phyloP scores from a whole-genome alignment of 352 stramenopile genomes.

The Aphanomyces astaci region DNA sequence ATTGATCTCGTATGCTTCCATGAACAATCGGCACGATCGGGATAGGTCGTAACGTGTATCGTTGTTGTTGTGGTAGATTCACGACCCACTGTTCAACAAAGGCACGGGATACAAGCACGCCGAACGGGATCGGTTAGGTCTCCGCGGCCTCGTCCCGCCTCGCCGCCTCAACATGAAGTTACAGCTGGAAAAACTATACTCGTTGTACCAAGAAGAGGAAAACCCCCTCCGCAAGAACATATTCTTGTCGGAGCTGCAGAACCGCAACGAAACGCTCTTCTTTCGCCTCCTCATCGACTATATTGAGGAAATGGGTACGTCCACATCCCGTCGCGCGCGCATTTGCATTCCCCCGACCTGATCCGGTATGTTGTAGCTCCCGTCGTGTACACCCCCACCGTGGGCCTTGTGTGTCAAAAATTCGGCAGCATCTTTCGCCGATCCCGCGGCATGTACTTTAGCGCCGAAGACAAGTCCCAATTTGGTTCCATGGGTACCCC shows the following conservation, averaged over 20 bases:
- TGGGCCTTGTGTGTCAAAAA: constrained; percentile 89
- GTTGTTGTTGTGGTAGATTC: constrained; percentile 29
- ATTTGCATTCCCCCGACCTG: constrained; percentile 21
- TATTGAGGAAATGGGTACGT: constrained; percentile 87
- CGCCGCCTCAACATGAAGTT: constrained; percentile 56
- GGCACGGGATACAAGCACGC: constrained; percentile 78
- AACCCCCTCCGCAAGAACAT: constrained; percentile 89
- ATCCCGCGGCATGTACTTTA: constrained; percentile 94
- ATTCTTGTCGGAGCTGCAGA: constrained; percentile 91
- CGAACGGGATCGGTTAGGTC: constrained; percentile 76
- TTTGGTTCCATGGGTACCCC: constrained; percentile 55
- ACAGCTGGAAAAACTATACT: constrained; percentile 71
- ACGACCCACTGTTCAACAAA: constrained; percentile 86
- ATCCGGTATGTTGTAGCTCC: neutral
- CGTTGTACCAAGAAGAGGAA: constrained; percentile 52
- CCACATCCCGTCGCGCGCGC: constrained; percentile 31
- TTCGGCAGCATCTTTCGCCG: constrained; percentile 88
- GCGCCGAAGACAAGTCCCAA: constrained; percentile 84
- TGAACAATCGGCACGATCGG: too few relatives aligned
- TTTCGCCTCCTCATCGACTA: constrained; percentile 89
- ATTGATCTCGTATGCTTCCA: constrained; percentile 79
- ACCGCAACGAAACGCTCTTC: constrained; percentile 95
- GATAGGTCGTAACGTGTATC: too few relatives aligned
- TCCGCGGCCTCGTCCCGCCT: constrained; percentile 77
- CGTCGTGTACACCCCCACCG: constrained; percentile 96